phyloP scores from a whole-genome alignment of 2,329 filamentous ascomycete genomes.

The Aspergillus puulaauensis region DNA sequence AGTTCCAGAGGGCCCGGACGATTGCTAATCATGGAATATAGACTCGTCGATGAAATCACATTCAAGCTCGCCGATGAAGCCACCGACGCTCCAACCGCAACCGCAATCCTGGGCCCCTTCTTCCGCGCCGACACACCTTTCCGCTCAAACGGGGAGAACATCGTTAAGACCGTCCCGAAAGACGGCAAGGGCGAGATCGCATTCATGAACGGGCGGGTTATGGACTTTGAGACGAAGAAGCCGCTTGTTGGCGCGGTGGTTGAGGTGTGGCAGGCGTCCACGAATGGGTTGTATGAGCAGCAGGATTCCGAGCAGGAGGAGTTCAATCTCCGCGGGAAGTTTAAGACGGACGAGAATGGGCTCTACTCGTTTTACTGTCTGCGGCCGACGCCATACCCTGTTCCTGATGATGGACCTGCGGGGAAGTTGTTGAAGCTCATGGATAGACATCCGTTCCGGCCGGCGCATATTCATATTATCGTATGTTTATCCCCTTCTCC shows the following conservation, averaged over 20 bases:
- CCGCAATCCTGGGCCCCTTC: slow-evolving; percentile 82
- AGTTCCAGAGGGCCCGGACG: too few species aligned
- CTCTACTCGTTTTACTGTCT: slow-evolving; percentile 63
- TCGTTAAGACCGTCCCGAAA: slow-evolving; percentile 51
- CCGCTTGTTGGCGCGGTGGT: slow-evolving; percentile 66
- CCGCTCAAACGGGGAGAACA: slow-evolving; percentile 67
- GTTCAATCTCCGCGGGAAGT: slow-evolving; percentile 72
- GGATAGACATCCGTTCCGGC: slow-evolving; percentile 61
- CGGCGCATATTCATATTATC: slow-evolving; percentile 64
- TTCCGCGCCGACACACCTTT: slow-evolving; percentile 72
- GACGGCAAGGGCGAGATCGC: slow-evolving; percentile 51
- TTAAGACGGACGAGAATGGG: slow-evolving; percentile 65
- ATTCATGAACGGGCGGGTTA: slow-evolving; percentile 64
- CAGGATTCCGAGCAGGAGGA: slow-evolving; percentile 70
- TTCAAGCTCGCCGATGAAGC: slow-evolving; percentile 60
- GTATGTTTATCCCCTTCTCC: slow-evolving; percentile 34
- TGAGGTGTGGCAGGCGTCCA: slow-evolving; percentile 78
- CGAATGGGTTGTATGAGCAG: slow-evolving; percentile 72
- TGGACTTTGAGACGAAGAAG: slow-evolving; percentile 60
- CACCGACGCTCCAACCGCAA: slow-evolving; percentile 62
- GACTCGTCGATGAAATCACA: slow-evolving; percentile 77
- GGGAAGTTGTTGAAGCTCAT: slow-evolving; percentile 58
- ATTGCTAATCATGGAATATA: slow-evolving; percentile 12
- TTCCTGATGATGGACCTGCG: slow-evolving; percentile 58
- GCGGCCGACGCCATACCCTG: slow-evolving; percentile 58